Percentiles rank a stretch among this genome's conserved stretches.
Conservation (phyloP, 441 rosid genomes). For the Pelargonium citronellum region DNA sequence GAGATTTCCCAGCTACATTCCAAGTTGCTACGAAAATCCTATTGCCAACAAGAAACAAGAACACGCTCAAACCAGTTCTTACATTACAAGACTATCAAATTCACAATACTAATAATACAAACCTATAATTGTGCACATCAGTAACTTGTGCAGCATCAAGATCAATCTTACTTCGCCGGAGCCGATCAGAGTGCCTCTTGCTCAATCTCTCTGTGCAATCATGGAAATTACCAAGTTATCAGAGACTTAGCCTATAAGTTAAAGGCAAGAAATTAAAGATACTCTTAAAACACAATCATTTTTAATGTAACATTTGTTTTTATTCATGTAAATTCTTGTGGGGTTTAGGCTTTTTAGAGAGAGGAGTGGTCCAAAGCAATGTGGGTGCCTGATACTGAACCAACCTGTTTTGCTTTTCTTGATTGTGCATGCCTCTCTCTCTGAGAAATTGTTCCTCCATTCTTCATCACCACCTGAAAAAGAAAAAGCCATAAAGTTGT, state of each 20-base stretch:
- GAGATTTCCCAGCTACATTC: conserved; percentile 78
- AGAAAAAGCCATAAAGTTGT: conserved; percentile 34
- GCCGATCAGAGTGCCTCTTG: conserved; percentile 48
- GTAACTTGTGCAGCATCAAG: conserved; percentile 53
- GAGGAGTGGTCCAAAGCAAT: conserved; percentile 44
- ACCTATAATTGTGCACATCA: conserved; percentile 61
- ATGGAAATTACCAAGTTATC: conserved; percentile 9
- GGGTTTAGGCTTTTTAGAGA: conserved; percentile 11
- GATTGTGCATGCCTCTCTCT: conserved; percentile 71
- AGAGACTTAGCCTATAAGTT: too few relatives aligned
- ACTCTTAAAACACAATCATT: conserved; percentile 9
- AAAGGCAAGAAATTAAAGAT: conserved; percentile 14
- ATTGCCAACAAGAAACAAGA: conserved; percentile 14
- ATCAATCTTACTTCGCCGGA: conserved; percentile 53
- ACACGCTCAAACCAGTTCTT: conserved; percentile 11
- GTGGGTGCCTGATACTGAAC: conserved; percentile 40
- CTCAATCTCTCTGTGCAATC: conserved; percentile 42
- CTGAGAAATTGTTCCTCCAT: conserved; percentile 75
- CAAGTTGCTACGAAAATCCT: conserved; percentile 69
- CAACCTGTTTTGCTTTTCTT: conserved; percentile 59
- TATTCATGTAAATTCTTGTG: conserved; percentile 10
- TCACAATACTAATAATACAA: conserved; percentile 12
- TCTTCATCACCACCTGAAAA: conserved; percentile 64
- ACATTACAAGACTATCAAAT: conserved; percentile 1
- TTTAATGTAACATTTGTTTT: conserved; percentile 8